These are phyloP conservation scores for Colletotrichum liaoningense DNA, from an alignment of 2,329 filamentous ascomycete species.

Conservation along the genomic window DNA sequence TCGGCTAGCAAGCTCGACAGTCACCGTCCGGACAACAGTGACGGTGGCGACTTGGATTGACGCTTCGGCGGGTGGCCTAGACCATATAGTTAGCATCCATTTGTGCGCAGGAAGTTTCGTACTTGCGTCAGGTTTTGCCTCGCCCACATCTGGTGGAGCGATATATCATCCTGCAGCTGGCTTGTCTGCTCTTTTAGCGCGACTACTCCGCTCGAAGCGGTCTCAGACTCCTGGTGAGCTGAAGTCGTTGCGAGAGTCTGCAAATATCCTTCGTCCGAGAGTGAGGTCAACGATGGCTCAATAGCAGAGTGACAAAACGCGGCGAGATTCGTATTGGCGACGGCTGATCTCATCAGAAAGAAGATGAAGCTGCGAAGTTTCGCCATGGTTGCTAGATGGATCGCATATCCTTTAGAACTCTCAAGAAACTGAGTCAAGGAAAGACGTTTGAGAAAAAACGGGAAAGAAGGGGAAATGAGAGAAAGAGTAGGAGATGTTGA, in stretches of 20 bases:
- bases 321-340: not conserved
- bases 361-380: not conserved
- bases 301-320: not conserved
- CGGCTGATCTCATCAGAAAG: not conserved
- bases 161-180: not conserved
- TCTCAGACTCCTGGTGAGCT: not conserved
- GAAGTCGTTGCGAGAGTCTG: not conserved
- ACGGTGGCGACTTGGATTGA: constrained; percentile 9
- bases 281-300: not conserved
- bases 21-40: constrained; percentile 35
- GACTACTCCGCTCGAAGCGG: not conserved
- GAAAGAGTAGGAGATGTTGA: not conserved
- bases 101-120: no score
- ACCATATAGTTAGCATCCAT: not conserved
- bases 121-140: constrained; percentile 14
- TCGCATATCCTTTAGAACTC: not conserved
- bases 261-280: not conserved
- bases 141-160: not conserved
- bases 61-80: not conserved
- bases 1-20: constrained; percentile 35
- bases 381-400: constrained; percentile 4
- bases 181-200: not conserved
- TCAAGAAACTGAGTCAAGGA: not conserved
- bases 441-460: not conserved
- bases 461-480: not conserved